These are phyloP conservation scores for Coniochaeta sp. DNA, from an alignment of 2,329 filamentous ascomycete species.

Conservation along the genomic window DNA sequence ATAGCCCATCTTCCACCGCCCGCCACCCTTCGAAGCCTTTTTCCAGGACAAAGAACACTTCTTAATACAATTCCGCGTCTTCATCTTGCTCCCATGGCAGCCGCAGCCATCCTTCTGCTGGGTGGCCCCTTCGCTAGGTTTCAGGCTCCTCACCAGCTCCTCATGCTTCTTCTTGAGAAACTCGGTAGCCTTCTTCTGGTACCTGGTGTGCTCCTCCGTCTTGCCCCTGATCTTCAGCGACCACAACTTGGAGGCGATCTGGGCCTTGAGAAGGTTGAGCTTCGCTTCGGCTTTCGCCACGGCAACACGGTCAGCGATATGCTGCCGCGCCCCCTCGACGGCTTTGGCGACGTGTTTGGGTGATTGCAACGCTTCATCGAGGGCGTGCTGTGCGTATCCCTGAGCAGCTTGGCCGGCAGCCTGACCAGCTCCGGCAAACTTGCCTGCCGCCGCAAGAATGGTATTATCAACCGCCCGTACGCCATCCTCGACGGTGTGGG, in stretches of 20 bases:
- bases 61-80: neutral
- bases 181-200: slow-evolving; percentile 38
- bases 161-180: slow-evolving; percentile 25
- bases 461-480: slow-evolving; percentile 10
- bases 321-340: slow-evolving; percentile 21
- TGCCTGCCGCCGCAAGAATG: slow-evolving; percentile 13
- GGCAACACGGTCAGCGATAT: neutral
- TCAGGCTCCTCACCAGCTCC: neutral
- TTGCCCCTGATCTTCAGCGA: slow-evolving; percentile 50
- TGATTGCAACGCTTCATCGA: neutral
- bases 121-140: neutral
- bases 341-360: slow-evolving; percentile 12
- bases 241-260: slow-evolving; percentile 48
- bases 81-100: neutral
- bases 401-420: slow-evolving; percentile 7
- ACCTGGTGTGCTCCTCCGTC: slow-evolving; percentile 34
- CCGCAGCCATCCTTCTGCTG: slow-evolving; percentile 4
- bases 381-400: neutral
- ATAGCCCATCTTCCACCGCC: neutral
- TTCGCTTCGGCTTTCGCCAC: slow-evolving; percentile 24
- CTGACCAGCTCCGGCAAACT: slow-evolving; percentile 18
- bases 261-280: slow-evolving; percentile 42
- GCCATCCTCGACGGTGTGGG: slow-evolving; percentile 15
- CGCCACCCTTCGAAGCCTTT: neutral
- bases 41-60: neutral